Evolutionary conservation across 106 monocot species (phyloP), one percentile per base, ranked within the genome.

Genomic region (Posidonia australis): DNA sequence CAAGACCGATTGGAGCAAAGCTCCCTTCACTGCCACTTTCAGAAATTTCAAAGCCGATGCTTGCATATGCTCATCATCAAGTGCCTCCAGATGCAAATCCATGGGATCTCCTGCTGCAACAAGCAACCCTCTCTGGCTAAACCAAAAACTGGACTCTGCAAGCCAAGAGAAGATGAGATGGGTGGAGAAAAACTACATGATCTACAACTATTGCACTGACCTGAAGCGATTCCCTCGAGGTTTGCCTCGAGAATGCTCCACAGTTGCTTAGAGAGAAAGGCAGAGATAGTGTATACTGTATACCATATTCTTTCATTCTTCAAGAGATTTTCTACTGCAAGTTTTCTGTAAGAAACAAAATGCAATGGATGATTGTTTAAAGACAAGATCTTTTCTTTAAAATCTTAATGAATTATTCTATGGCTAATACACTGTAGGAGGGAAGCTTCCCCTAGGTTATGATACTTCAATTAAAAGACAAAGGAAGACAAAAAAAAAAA

Each of bases 31-130:
- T 14, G 60, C 70, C 27, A 48, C 70, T 29, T 70, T 42, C 32
- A 62, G 58, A 60, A 70, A 70, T 48, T 70, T 46, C 70, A 70
- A 49, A 23, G 70, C 70, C 28, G 29, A 70, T 47, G 48, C 47
- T 9, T 70, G 60, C 49, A 59, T 17, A 25, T 54, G 54, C 23
- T 59, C n/a, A n/a, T n/a, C 32, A 28, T 12, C 19, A 14, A 24
- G 42, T 45, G 68, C 55, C 55, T 55, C 55, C 13, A 26, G 22
- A 16, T 31, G 58, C 29, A 5, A 16, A 13, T 2, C 7, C n/a
- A 18, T 0, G n/a, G 44, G 17, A 10, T 44, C 44, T 0, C 12
- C 20, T 62, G 20, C 42, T 19, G 62, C 20, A 23, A 43, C 42
- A 18, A 62, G 16, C 22, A 44, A 42, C 58, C n/a, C 9, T 21